phyloP scores from a whole-genome alignment of 768 basidiomycete genomes.

The Mycena metata region DNA sequence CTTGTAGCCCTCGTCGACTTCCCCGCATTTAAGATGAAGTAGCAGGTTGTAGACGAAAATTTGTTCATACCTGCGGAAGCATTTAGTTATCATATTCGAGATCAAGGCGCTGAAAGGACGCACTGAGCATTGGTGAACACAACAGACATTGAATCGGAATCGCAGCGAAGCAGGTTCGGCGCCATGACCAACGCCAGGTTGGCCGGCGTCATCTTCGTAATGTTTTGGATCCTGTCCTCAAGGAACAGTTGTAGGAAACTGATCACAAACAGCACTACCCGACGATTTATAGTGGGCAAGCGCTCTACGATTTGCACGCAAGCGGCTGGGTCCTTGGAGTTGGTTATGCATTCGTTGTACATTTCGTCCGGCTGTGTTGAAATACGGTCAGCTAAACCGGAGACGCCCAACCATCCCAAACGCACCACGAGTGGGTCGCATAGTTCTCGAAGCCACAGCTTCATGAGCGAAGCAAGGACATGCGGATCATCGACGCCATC shows the following conservation, averaged over 20 bases:
- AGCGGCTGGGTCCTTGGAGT: conserved; percentile 73
- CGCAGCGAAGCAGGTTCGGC: conserved; percentile 89
- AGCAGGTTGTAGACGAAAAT: conserved; percentile 89
- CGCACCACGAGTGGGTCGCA: conserved; percentile 82
- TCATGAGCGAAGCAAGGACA: conserved; percentile 89
- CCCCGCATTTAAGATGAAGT: conserved; percentile 80
- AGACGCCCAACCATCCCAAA: no score
- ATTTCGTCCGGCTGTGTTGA: conserved; percentile 73
- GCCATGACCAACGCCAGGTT: conserved; percentile 94
- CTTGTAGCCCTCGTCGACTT: conserved; percentile 81
- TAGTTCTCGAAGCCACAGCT: conserved; percentile 94
- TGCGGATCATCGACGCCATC: conserved; percentile 93
- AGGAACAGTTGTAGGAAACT: conserved; percentile 94
- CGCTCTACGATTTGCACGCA: conserved; percentile 82
- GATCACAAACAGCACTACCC: conserved; percentile 89
- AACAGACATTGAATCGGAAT: conserved; percentile 87
- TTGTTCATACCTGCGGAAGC: conserved; percentile 79
- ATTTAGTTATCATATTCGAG: conserved; percentile 18
- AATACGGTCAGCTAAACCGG: no score
- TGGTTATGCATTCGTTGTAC: conserved; percentile 90
- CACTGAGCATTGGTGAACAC: conserved; percentile 95
- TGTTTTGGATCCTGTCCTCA: conserved; percentile 76
- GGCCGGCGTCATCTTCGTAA: conserved; percentile 91
- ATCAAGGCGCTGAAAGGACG: conserved; percentile 49
- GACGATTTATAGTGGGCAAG: conserved; percentile 87